Percentiles rank a stretch among this genome's conserved stretches.
These are phyloP conservation scores for Trichoderma gracile DNA, from an alignment of 2,329 filamentous ascomycete genomes.

Conservation along the genomic window DNA sequence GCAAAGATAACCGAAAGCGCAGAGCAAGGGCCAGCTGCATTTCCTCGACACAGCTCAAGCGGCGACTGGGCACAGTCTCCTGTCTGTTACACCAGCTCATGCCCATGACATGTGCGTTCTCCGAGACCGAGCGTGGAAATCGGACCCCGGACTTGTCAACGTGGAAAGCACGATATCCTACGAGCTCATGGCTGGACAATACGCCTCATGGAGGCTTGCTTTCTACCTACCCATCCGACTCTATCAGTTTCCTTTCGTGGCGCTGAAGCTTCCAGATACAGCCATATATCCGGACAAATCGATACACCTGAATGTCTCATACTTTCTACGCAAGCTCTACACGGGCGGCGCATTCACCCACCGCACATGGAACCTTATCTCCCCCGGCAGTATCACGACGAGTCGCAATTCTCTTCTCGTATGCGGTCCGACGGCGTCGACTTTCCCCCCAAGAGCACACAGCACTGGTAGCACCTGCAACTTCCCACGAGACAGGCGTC, in stretches of 20 bases:
- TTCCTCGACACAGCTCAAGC: background rate
- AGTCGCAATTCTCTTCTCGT: background rate
- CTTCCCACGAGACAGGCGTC: slow-evolving; percentile 15
- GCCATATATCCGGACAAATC: background rate
- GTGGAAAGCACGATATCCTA: background rate
- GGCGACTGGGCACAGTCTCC: background rate
- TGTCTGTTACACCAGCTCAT: background rate
- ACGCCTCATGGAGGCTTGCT: background rate
- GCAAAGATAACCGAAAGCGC: background rate
- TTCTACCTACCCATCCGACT: no score
- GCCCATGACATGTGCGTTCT: slow-evolving; percentile 3
- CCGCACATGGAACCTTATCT: slow-evolving; percentile 2
- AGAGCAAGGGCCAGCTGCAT: background rate
- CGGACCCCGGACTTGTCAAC: background rate
- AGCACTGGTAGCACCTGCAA: slow-evolving; percentile 19
- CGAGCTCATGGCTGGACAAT: background rate
- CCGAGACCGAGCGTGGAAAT: background rate
- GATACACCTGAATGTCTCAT: slow-evolving; percentile 1
- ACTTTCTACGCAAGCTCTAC: background rate
- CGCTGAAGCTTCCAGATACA: background rate
- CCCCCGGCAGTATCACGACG: slow-evolving; percentile 8
- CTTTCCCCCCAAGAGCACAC: background rate
- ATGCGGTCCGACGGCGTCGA: slow-evolving; percentile 25
- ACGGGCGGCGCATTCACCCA: background rate
- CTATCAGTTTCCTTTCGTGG: background rate